phyloP scores from a whole-genome alignment of 1,284 basidiomycete species.

The Boletellus deceptivus region DNA sequence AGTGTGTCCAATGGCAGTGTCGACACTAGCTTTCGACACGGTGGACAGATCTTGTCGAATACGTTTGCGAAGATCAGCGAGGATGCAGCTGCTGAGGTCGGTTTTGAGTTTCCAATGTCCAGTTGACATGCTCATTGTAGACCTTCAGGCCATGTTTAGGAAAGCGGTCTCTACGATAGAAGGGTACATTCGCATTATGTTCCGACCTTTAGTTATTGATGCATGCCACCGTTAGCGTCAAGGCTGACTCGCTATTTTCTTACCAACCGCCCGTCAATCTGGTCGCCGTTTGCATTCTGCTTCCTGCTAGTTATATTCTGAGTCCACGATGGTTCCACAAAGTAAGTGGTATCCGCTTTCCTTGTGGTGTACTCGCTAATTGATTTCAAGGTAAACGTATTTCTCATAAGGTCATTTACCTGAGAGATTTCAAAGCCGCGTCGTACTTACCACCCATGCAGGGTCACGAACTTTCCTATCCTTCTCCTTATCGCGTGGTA shows the following conservation, averaged over 20 bases:
- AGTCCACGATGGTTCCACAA: conserved; percentile 84
- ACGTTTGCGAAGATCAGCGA: conserved; percentile 91
- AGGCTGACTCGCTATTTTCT: conserved; percentile 87
- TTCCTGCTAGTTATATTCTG: conserved; percentile 79
- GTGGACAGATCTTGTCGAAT: conserved; percentile 80
- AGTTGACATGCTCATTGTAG: background rate
- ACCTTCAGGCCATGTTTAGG: conserved; percentile 80
- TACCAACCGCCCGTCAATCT: conserved; percentile 92
- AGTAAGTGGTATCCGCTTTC: conserved; percentile 35
- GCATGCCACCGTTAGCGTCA: conserved; percentile 51
- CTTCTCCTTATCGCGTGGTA: conserved; percentile 79
- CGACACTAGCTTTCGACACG: background rate
- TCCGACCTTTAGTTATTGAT: conserved; percentile 23
- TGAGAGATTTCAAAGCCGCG: conserved; percentile 8
- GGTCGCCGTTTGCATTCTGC: conserved; percentile 76
- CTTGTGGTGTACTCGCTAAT: conserved; percentile 6
- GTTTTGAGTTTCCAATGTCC: background rate
- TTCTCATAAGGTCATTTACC: conserved; percentile 61
- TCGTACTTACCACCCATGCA: conserved; percentile 28
- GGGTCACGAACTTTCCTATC: conserved; percentile 84
- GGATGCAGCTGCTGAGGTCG: conserved; percentile 87
- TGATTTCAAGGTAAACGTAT: conserved; percentile 73
- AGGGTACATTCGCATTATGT: conserved; percentile 49
- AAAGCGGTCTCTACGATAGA: conserved; percentile 88
- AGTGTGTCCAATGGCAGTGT: conserved; percentile 23